phyloP scores from a whole-genome alignment of 169 alveolate species.

The Theileria sp. region DNA sequence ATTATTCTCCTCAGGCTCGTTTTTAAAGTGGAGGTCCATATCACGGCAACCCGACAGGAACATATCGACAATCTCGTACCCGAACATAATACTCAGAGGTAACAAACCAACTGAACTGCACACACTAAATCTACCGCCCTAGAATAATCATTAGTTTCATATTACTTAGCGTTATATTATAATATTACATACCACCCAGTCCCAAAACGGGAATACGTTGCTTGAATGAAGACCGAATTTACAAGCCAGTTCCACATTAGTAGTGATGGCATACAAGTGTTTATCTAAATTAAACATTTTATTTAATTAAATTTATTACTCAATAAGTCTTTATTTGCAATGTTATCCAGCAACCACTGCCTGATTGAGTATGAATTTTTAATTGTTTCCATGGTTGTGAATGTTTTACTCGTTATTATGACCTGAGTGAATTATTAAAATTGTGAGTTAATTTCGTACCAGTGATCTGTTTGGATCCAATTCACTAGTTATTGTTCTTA shows the following conservation, averaged over 20 bases:
- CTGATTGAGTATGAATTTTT: conserved; percentile 92
- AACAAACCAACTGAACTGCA: conserved; percentile 97
- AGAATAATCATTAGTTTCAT: not conserved
- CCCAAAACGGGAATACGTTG: conserved; percentile 98
- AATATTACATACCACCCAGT: conserved; percentile 89
- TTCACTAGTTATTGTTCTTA: conserved; percentile 88
- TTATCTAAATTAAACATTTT: conserved; percentile 51
- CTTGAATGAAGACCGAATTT: conserved; percentile 92
- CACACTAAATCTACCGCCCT: conserved; percentile 97
- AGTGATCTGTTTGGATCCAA: conserved; percentile 91
- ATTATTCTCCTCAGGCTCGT: conserved; percentile 80
- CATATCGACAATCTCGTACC: conserved; percentile 82
- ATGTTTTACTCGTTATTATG: conserved; percentile 95
- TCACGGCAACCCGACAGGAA: conserved; percentile 84
- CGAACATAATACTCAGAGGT: conserved; percentile 92
- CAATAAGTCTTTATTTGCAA: conserved; percentile 58
- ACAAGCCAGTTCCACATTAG: conserved; percentile 87
- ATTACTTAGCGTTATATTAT: not conserved
- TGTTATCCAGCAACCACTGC: conserved; percentile 83
- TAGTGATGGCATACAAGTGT: conserved; percentile 92
- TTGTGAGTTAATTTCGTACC: conserved; percentile 20
- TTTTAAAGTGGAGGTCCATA: conserved; percentile 88
- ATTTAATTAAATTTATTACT: conserved; percentile 24
- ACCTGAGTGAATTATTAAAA: conserved; percentile 65
- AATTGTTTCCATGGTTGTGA: conserved; percentile 99